Percentiles rank a stretch among this genome's conserved stretches.
Conservation (phyloP, 805 yeast species). For the Jamesozyma hellenica region DNA sequence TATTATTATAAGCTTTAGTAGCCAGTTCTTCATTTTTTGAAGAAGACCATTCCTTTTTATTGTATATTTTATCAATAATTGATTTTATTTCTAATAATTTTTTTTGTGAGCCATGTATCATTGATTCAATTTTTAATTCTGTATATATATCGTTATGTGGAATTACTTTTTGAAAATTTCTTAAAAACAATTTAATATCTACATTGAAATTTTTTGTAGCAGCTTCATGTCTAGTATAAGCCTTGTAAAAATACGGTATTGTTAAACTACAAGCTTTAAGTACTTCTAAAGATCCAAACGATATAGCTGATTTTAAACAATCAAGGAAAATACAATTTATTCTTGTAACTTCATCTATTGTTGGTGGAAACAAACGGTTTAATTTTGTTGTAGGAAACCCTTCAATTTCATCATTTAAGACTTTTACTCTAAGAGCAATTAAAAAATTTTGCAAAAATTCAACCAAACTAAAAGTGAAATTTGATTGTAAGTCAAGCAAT, state of each 20-base stretch:
- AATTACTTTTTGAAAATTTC: slow-evolving; percentile 24
- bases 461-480: slow-evolving; percentile 61
- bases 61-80: slow-evolving; percentile 51
- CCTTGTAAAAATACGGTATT: slow-evolving; percentile 84
- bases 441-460: slow-evolving; percentile 68
- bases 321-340: slow-evolving; percentile 79
- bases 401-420: slow-evolving; percentile 44
- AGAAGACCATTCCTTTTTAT: slow-evolving; percentile 33
- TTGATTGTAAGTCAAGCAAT: slow-evolving; percentile 59
- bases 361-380: slow-evolving; percentile 83
- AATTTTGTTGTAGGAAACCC: slow-evolving; percentile 52
- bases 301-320: slow-evolving; percentile 54
- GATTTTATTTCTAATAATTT: slow-evolving; percentile 64
- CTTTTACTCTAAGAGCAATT: slow-evolving; percentile 66
- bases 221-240: slow-evolving; percentile 89
- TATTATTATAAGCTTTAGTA: slow-evolving; percentile 38
- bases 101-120: slow-evolving; percentile 54
- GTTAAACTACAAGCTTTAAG: slow-evolving; percentile 72
- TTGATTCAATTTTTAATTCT: slow-evolving; percentile 45
- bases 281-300: slow-evolving; percentile 65
- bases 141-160: slow-evolving; percentile 32
- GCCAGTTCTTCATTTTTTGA: slow-evolving; percentile 17
- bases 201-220: slow-evolving; percentile 60
- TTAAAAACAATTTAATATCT: slow-evolving; percentile 36
- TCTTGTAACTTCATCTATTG: slow-evolving; percentile 87